Conservation (phyloP, 2,329 filamentous ascomycete genomes). For the Kalmusia sp. region DNA sequence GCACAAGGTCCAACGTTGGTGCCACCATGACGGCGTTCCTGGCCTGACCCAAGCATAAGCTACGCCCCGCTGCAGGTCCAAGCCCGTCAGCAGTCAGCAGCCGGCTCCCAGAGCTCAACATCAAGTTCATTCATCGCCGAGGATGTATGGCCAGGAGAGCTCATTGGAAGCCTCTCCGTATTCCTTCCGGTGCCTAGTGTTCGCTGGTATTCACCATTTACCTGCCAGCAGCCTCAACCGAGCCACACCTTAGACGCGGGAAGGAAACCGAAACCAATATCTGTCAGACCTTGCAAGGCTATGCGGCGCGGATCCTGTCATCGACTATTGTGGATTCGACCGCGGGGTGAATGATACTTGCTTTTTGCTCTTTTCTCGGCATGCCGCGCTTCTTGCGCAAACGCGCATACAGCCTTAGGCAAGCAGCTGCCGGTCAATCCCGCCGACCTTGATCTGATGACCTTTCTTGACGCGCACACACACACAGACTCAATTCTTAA, state of each 20-base stretch:
- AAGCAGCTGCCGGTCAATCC: neutral
- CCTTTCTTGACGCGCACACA: neutral
- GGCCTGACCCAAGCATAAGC: neutral
- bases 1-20: constrained; percentile 4
- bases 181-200: neutral
- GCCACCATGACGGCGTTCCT: constrained; percentile 9
- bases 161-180: constrained; percentile 5
- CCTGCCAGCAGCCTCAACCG: neutral
- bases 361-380: constrained; percentile 1
- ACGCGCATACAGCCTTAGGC: neutral
- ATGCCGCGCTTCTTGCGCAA: constrained; percentile 5
- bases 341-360: neutral
- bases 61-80: constrained; percentile 14
- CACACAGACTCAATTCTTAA: constrained; percentile 3
- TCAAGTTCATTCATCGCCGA: neutral
- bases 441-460: constrained; percentile 2
- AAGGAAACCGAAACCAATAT: neutral
- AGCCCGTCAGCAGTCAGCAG: constrained; percentile 14
- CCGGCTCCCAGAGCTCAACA: constrained; percentile 13
- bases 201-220: neutral
- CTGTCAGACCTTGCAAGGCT: neutral
- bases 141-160: neutral
- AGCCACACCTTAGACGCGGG: neutral
- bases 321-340: neutral
- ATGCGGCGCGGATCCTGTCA: no score